Evolutionary conservation across 2,329 filamentous ascomycete species (phyloP), one percentile per base, ranked within the genome.

Genomic region (Amesomyces nigricolor): DNA sequence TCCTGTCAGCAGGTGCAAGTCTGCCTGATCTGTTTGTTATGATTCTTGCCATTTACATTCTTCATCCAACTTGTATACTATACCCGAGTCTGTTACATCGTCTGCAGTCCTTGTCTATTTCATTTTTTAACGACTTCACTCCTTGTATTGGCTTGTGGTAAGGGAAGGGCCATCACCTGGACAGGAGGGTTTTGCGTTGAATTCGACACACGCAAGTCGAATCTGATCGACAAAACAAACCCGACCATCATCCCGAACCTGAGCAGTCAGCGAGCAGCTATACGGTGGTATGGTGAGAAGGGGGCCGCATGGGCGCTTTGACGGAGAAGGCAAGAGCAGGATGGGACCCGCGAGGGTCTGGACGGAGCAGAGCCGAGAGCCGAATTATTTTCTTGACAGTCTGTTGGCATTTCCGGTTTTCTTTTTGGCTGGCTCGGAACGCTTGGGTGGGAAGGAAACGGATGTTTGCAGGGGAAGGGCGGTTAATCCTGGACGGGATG

Each of bases 271-370:
- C 32, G 32, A 35, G 32, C 32, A 10, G 32, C 32, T 7, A 13
- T 13, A 26, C 14, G 45, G 29, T 37, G 45, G 16, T 4, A 35
- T 6, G 29, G 45, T 30, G 10, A 19, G 45, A 8, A n/a, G 2
- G 17, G 16, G 44, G 43, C 3, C 22, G 2, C 7, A 8, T 17
- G 30, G 30, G 45, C 9, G 16, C 9, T 19, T 48, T 35, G n/a
- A 35, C 11, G 16, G 7, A 26, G 14, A 26, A 30, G 49, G 22
- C 9, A 55, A 52, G 44, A 51, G 26, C 22, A 38, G 54, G 37
- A 52, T 7, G 26, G 32, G 44, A 39, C 47, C 45, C 51, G 57
- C 51, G 38, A 54, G 47, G 51, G 54, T 49, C 51, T 47, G 44
- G n/a, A 11, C 32, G 30, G 29, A 42, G 37, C n/a, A 39, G 10